phyloP scores from a whole-genome alignment of 108 stramenopile genomes.

The Seminavis robusta region DNA sequence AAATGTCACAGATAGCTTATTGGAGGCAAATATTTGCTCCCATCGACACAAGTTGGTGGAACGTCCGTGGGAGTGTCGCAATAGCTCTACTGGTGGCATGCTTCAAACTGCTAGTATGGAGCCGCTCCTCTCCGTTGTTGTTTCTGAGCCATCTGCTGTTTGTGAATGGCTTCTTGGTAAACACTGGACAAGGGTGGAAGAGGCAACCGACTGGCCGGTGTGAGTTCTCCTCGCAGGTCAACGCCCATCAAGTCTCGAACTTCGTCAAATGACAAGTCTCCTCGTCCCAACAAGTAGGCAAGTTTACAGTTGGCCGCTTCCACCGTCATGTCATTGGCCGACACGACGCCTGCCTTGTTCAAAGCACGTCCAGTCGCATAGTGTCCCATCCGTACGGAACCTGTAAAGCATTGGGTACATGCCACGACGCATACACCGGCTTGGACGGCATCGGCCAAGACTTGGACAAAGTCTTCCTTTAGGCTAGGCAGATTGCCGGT shows the following conservation, averaged over 20 bases:
- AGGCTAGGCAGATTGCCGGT: constrained; percentile 90
- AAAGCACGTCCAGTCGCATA: constrained; percentile 90
- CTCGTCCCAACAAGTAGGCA: constrained; percentile 86
- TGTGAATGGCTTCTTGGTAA: constrained; percentile 46
- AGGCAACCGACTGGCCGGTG: constrained; percentile 49
- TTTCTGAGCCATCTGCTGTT: too few species aligned
- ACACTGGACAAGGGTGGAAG: constrained; percentile 67
- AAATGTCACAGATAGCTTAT: too few species aligned
- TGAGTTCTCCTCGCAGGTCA: constrained; percentile 73
- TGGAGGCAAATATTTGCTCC: too few species aligned
- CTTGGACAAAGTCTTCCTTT: constrained; percentile 70
- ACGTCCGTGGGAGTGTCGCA: too few species aligned
- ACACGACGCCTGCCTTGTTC: constrained; percentile 78
- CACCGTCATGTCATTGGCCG: constrained; percentile 93
- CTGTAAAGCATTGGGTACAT: constrained; percentile 90
- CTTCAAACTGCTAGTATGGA: too few species aligned
- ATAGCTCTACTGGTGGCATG: too few species aligned
- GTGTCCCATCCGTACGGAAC: constrained; percentile 83
- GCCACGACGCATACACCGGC: constrained; percentile 87
- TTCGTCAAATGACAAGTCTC: constrained; percentile 51
- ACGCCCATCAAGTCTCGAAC: constrained; percentile 67
- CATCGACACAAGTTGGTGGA: too few species aligned
- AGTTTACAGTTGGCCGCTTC: constrained; percentile 92
- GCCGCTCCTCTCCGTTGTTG: too few species aligned
- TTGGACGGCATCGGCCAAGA: constrained; percentile 59